Evolutionary conservation across 1,139 yeast species (phyloP).

Genomic region (Kurtzmaniella quercitrusa): DNA sequence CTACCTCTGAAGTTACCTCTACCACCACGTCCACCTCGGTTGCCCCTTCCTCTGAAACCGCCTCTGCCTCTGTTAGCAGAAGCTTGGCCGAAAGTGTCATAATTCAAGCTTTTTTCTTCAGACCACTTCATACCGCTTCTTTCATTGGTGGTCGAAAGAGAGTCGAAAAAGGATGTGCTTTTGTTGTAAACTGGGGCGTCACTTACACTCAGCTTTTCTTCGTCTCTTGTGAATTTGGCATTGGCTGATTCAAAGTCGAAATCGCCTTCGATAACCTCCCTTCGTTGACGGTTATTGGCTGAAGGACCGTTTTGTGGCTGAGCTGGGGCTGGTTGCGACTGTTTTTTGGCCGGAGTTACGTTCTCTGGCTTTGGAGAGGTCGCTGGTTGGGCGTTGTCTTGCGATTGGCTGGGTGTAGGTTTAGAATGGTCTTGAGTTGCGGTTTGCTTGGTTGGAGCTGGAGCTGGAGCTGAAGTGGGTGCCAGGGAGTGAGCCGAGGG

Average conservation of each 20-base stretch:
- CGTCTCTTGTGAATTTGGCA: constrained; percentile 52
- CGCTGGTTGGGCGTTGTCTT: constrained; percentile 9
- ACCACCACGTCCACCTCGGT: constrained; percentile 6
- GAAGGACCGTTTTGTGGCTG: constrained; percentile 3
- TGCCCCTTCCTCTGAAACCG: constrained; percentile 11
- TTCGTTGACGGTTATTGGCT: constrained; percentile 10
- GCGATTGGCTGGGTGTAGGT: constrained; percentile 7
- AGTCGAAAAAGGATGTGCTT: constrained; percentile 76
- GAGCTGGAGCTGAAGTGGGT: constrained; percentile 12
- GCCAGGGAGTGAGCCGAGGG: constrained; percentile 6
- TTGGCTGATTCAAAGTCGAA: constrained; percentile 65
- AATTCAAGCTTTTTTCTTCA: constrained; percentile 57
- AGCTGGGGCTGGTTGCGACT: constrained; percentile 8
- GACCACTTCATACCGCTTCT: constrained; percentile 43
- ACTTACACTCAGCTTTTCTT: constrained; percentile 20
- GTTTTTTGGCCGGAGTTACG: not conserved
- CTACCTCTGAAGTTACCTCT: constrained; percentile 19
- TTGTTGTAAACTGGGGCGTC: constrained; percentile 47
- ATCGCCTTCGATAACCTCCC: constrained; percentile 29
- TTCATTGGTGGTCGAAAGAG: constrained; percentile 53
- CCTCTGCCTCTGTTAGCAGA: constrained; percentile 31
- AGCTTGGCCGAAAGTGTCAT: constrained; percentile 64
- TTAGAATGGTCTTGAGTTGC: not conserved
- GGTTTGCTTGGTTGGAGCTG: constrained; percentile 24
- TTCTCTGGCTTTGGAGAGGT: constrained; percentile 8